These are phyloP conservation scores for Pestalotiopsis sp. DNA, from an alignment of 2,329 filamentous ascomycete genomes.

Conservation along the genomic window DNA sequence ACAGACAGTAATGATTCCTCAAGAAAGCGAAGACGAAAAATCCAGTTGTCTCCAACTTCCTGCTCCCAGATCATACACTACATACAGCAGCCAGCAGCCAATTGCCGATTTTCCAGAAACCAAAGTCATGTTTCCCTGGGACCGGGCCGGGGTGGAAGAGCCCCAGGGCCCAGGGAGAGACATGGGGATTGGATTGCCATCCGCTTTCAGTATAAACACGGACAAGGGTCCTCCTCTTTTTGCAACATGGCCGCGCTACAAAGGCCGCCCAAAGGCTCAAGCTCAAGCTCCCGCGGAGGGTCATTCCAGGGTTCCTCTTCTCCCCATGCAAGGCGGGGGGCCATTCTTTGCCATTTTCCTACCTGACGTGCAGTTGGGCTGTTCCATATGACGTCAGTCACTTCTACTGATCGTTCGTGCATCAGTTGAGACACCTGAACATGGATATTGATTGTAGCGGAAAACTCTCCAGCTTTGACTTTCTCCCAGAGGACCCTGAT, in stretches of 20 bases:
- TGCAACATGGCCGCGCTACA: neutral
- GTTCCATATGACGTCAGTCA: neutral
- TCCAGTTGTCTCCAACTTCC: no score
- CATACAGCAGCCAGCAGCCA: neutral
- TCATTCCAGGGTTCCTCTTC: neutral
- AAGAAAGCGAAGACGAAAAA: no score
- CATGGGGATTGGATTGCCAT: neutral
- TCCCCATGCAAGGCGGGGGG: neutral
- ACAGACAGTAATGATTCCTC: no score
- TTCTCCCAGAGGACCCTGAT: neutral
- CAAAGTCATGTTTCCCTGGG: neutral
- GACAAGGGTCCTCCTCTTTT: constrained; percentile 3
- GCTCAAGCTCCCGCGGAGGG: neutral
- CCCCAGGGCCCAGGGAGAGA: neutral
- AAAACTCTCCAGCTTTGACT: neutral
- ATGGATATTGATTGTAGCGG: neutral
- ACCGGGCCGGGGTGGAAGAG: neutral
- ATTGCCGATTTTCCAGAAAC: neutral
- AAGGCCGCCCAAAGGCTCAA: neutral
- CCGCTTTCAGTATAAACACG: neutral
- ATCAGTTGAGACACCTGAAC: neutral
- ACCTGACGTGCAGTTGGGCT: neutral
- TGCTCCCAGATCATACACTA: neutral
- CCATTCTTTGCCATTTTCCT: neutral
- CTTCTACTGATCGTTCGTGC: neutral